These are phyloP conservation scores for Lanmaoa rubissima DNA, from an alignment of 768 basidiomycete genomes.

Conservation along the genomic window DNA sequence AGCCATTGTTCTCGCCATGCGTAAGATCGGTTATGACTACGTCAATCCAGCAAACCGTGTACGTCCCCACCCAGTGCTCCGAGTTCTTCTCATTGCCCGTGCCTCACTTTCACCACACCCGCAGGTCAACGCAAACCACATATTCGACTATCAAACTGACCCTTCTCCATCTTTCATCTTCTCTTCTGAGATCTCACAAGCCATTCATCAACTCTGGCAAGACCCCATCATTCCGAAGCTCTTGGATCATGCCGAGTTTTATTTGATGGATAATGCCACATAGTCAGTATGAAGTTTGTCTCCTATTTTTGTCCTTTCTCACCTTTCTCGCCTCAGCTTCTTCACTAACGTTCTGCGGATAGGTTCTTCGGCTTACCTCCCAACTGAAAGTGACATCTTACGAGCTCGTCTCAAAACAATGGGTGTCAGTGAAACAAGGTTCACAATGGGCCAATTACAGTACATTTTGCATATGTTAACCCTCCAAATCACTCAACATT, in stretches of 20 bases:
- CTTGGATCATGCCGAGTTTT: constrained; percentile 74
- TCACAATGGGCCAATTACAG: constrained; percentile 65
- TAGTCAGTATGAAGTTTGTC: constrained; percentile 67
- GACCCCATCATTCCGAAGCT: constrained; percentile 57
- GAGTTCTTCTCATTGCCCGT: too few relatives aligned
- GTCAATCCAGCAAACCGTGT: constrained; percentile 60
- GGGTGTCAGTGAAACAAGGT: constrained; percentile 87
- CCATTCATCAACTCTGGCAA: constrained; percentile 67
- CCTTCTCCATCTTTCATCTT: constrained; percentile 45
- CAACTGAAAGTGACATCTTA: constrained; percentile 86
- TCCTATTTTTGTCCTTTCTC: background rate
- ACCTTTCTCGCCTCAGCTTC: constrained; percentile 52
- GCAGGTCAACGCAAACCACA: constrained; percentile 51
- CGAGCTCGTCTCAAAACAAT: constrained; percentile 86
- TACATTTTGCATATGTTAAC: too few relatives aligned
- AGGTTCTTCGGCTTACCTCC: constrained; percentile 75
- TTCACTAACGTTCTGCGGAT: constrained; percentile 82
- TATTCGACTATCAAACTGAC: constrained; percentile 55
- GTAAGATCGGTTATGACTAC: constrained; percentile 81
- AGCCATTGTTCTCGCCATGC: constrained; percentile 80
- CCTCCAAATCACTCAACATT: accelerated
- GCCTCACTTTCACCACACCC: constrained; percentile 18
- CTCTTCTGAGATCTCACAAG: constrained; percentile 60
- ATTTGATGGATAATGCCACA: constrained; percentile 88
- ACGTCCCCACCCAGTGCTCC: background rate